These are phyloP conservation scores for Westerdykella sp. DNA, from an alignment of 2,329 filamentous ascomycete species.

Conservation along the genomic window DNA sequence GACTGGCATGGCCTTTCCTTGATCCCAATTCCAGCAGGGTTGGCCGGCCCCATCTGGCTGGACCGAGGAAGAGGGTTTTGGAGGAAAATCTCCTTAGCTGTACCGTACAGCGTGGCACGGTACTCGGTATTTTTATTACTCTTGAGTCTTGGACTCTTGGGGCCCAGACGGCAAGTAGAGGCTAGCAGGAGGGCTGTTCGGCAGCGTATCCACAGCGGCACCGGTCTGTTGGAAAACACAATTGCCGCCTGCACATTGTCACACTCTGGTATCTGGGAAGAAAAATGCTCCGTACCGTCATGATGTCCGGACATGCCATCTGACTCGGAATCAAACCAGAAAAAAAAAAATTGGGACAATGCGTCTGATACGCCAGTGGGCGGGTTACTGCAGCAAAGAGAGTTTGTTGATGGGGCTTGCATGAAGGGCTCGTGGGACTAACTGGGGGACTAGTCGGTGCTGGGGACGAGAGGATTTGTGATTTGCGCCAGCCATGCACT, in stretches of 20 bases:
- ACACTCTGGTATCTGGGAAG: too few relatives aligned
- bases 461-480: slow-evolving; percentile 6
- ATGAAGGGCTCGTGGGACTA: neutral
- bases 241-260: neutral
- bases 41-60: too few relatives aligned
- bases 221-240: neutral
- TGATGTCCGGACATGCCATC: too few relatives aligned
- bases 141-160: neutral
- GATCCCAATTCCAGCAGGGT: too few relatives aligned
- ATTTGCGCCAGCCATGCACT: slow-evolving; percentile 11
- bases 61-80: too few relatives aligned
- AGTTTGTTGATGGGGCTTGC: slow-evolving; percentile 8
- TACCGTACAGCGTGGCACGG: too few relatives aligned
- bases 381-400: neutral
- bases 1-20: too few relatives aligned
- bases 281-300: too few relatives aligned
- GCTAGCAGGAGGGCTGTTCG: neutral
- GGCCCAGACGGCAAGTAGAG: neutral
- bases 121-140: neutral
- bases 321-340: too few relatives aligned
- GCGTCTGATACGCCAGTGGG: neutral
- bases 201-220: neutral
- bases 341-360: too few relatives aligned
- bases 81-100: too few relatives aligned
- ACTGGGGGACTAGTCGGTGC: too few relatives aligned